Base-by-base conservation (phyloP, 2,329 filamentous ascomycete genomes). In the Fusarium humuli region DNA sequence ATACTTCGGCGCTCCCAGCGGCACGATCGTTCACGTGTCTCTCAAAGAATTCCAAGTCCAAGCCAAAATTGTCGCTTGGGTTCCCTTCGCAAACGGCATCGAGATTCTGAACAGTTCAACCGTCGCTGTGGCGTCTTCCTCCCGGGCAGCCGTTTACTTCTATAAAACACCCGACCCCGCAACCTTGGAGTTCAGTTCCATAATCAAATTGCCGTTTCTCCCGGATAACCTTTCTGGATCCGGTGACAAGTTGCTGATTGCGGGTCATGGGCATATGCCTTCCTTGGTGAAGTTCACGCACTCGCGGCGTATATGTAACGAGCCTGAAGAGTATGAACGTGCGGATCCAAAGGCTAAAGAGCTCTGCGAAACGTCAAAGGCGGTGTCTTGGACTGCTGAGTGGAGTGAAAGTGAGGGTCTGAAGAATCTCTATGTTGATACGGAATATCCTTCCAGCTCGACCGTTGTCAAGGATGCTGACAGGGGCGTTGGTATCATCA, bases 21-120 rank as follows among this genome's bases (percentile, higher is more conserved):
- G 78, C 1, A 78, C 74, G 2, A 71, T 83, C 7, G 79, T 83
- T 1, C 77, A 83, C 52, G 77, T 83, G 4, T 63, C 54, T 18
- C 59, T 78, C 23, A 49, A 66, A 12, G 27, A 45, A 6, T 34
- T 59, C 18, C n/a, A 70, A 1, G 25, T 50, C 3, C 11, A 65
- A 9, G 76, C 64, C 8, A 74, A 75, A 6, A 54, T 81, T 1
- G 76, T 81, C 0, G 78, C 78, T 4, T 76, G 76, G 14, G 46
- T 80, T 2, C 66, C 82, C 12, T 84, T 81, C 45, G 77, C 82
- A 11, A 84, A 84, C 50, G 82, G 82, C 16, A 77, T 84, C 18
- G 78, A 78, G 30, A 63, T 83, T 1, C 46, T 83, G 6, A 82
- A 83, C 61, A 69, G 64, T 4, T 81, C 79, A 0, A 81, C 79